Conservation (phyloP, 2,329 filamentous ascomycete genomes). For the Parastagonospora avenae region DNA sequence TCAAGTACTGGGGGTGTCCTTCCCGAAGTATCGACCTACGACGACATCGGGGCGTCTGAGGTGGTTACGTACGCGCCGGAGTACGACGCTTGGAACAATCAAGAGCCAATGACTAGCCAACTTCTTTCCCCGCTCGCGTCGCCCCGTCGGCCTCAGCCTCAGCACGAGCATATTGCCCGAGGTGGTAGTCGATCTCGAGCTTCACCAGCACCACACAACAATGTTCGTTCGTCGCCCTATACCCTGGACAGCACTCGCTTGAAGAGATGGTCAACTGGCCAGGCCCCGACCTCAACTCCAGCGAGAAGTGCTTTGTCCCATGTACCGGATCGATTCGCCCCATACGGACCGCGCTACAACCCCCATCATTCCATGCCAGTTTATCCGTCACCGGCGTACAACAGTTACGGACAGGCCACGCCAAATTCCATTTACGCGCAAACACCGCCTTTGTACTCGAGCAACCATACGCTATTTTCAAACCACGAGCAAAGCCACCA, state of each 20-base stretch:
- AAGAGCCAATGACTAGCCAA: constrained; percentile 66
- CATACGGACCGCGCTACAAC: constrained; percentile 63
- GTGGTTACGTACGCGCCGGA: constrained; percentile 64
- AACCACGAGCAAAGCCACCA: constrained; percentile 59
- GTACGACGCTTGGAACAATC: constrained; percentile 70
- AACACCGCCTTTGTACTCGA: constrained; percentile 61
- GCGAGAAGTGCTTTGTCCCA: constrained; percentile 58
- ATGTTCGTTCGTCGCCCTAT: constrained; percentile 72
- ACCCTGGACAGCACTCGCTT: constrained; percentile 68
- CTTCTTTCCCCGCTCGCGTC: constrained; percentile 76
- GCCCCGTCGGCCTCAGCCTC: constrained; percentile 67
- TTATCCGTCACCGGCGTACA: constrained; percentile 40
- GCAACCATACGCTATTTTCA: constrained; percentile 51
- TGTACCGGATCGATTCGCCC: constrained; percentile 66
- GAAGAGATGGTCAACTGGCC: constrained; percentile 78
- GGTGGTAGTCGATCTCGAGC: constrained; percentile 70
- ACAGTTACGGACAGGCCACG: constrained; percentile 35
- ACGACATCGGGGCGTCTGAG: constrained; percentile 73
- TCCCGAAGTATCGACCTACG: constrained; percentile 72
- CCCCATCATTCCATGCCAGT: constrained; percentile 48
- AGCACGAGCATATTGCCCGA: constrained; percentile 55
- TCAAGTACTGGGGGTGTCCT: constrained; percentile 62
- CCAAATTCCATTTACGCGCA: constrained; percentile 47
- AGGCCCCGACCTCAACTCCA: constrained; percentile 64
- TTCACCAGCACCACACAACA: constrained; percentile 72